Conservation (phyloP, 345 rosid species). For the Brassica rapa region DNA sequence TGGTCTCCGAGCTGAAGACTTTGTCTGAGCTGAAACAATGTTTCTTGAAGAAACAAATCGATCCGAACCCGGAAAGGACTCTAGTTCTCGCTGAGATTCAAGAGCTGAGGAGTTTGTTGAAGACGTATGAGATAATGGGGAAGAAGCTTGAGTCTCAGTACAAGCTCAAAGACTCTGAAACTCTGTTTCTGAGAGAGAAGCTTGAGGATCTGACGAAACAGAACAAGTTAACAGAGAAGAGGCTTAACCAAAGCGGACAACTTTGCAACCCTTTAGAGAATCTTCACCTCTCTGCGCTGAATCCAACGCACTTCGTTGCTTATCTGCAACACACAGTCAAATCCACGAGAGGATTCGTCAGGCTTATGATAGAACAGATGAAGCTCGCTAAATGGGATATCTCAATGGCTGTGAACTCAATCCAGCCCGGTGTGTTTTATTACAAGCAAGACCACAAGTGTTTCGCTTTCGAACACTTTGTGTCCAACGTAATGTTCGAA, state of each 20-base stretch:
- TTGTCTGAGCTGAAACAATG: conserved; percentile 84
- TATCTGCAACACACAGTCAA: conserved; percentile 65
- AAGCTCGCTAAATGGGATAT: conserved; percentile 71
- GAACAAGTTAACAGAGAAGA: conserved; percentile 62
- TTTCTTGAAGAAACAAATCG: conserved; percentile 70
- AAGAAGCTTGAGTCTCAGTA: conserved; percentile 74
- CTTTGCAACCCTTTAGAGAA: conserved; percentile 49
- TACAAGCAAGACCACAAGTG: conserved; percentile 76
- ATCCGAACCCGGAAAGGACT: conserved; percentile 57
- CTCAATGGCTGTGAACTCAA: conserved; percentile 65
- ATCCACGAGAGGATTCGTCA: conserved; percentile 68
- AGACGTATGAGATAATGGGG: conserved; percentile 64
- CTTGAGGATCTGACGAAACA: conserved; percentile 52
- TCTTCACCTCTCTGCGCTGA: conserved; percentile 55
- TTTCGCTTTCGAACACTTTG: conserved; percentile 71
- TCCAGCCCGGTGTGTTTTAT: conserved; percentile 56
- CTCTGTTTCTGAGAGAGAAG: conserved; percentile 60
- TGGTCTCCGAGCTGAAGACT: conserved; percentile 63
- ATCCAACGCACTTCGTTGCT: conserved; percentile 55
- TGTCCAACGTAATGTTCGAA: conserved; percentile 77
- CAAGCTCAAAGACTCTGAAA: conserved; percentile 75
- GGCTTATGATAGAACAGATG: conserved; percentile 68
- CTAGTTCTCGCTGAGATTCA: conserved; percentile 68
- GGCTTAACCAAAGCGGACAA: conserved; percentile 64
- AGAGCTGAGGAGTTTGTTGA: conserved; percentile 67